Conservation (phyloP, 768 basidiomycete genomes). For the Filobasidium floriforme region DNA sequence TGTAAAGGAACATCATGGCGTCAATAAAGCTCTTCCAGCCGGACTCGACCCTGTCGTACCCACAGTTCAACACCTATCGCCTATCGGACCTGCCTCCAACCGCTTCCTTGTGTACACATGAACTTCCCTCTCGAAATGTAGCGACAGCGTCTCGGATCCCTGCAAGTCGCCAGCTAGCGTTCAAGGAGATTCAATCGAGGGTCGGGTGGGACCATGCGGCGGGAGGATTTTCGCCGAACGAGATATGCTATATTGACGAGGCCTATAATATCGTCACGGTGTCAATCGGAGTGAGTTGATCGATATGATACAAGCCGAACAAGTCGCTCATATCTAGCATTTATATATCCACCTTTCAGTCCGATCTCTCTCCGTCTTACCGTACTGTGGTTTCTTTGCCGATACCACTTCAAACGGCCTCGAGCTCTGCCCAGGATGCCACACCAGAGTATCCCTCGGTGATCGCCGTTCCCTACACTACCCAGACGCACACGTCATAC, state of each 20-base stretch:
- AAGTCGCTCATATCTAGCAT: background rate
- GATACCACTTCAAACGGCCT: constrained; percentile 27
- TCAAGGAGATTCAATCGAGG: constrained; percentile 34
- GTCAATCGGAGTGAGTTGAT: constrained; percentile 27
- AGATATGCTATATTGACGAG: constrained; percentile 34
- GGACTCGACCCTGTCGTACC: constrained; percentile 29
- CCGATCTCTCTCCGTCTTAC: constrained; percentile 22
- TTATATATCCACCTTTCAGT: background rate
- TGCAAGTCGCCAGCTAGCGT: constrained; percentile 6
- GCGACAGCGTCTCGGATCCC: constrained; percentile 18
- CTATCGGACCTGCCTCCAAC: constrained; percentile 32
- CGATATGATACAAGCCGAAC: background rate
- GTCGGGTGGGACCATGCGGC: constrained; percentile 38
- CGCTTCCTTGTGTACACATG: constrained; percentile 22
- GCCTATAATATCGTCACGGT: constrained; percentile 35
- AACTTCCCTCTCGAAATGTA: constrained; percentile 31
- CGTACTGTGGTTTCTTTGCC: constrained; percentile 26
- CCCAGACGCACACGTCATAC: background rate
- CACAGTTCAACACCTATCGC: constrained; percentile 43
- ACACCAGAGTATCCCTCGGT: constrained; percentile 10
- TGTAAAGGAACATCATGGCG: background rate
- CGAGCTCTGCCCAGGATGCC: background rate
- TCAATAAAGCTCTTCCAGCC: constrained; percentile 29
- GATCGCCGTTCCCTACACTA: background rate
- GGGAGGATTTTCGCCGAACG: constrained; percentile 18